phyloP scores from a whole-genome alignment of 148 eudicot genomes.

The Drosera capensis region DNA sequence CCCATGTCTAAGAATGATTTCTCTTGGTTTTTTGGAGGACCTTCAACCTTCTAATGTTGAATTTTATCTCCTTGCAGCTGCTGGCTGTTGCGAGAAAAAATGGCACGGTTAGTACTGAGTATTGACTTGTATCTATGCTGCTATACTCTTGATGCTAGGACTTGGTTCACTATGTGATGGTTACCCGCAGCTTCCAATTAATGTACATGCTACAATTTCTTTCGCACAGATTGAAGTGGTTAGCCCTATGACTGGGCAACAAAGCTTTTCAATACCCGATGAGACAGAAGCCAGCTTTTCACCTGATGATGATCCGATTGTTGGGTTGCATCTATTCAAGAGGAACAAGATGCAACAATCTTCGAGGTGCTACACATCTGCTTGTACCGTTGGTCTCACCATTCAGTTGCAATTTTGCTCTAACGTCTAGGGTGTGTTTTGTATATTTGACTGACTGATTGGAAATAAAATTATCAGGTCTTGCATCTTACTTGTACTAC shows the following conservation, averaged over 20 bases:
- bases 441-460: too few relatives aligned
- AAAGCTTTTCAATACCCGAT: slow-evolving; percentile 26
- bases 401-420: neutral
- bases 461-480: slow-evolving; percentile 57
- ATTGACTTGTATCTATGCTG: neutral
- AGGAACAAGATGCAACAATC: slow-evolving; percentile 23
- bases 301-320: slow-evolving; percentile 39
- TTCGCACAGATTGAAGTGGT: slow-evolving; percentile 48
- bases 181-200: slow-evolving; percentile 2
- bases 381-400: neutral
- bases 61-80: slow-evolving; percentile 33
- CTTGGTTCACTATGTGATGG: neutral
- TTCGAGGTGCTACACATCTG: slow-evolving; percentile 28
- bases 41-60: slow-evolving; percentile 6
- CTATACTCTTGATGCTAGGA: neutral
- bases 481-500: slow-evolving; percentile 53
- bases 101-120: slow-evolving; percentile 50
- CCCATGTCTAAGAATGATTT: neutral
- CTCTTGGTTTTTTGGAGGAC: neutral
- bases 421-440: neutral
- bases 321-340: slow-evolving; percentile 72
- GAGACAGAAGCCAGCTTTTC: slow-evolving; percentile 11
- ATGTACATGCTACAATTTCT: neutral
- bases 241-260: slow-evolving; percentile 60
- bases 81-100: slow-evolving; percentile 77